Evolutionary conservation across 768 basidiomycete species (phyloP).

Genomic region (Leccinum variicolor): DNA sequence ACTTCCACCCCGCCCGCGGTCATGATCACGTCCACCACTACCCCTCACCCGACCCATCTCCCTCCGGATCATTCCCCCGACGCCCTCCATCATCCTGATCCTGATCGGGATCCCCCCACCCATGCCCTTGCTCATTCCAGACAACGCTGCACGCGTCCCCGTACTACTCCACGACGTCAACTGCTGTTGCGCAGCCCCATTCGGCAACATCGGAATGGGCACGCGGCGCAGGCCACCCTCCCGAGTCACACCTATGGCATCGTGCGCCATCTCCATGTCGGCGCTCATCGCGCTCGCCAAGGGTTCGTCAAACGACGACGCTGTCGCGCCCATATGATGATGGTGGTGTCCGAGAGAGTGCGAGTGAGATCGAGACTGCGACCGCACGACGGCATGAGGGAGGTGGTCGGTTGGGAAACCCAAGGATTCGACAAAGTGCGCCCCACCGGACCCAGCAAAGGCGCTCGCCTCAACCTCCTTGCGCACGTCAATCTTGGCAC

Average conservation of each 20-base stretch:
- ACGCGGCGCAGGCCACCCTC: constrained; percentile 30
- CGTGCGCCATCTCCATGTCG: constrained; percentile 55
- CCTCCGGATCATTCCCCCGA: constrained; percentile 52
- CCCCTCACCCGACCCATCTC: constrained; percentile 38
- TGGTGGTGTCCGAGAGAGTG: constrained; percentile 27
- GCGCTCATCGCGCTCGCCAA: constrained; percentile 70
- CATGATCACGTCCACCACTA: constrained; percentile 1
- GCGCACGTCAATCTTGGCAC: constrained; percentile 64
- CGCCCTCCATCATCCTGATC: constrained; percentile 57
- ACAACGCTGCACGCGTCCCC: constrained; percentile 13
- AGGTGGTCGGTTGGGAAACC: constrained; percentile 5
- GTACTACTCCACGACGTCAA: constrained; percentile 12
- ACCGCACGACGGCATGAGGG: not conserved
- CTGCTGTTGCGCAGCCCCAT: constrained; percentile 43
- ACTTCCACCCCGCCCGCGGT: not conserved
- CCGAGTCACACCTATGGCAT: constrained; percentile 21
- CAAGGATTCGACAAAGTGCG: constrained; percentile 20
- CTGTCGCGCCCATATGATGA: constrained; percentile 17
- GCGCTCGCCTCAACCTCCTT: constrained; percentile 67
- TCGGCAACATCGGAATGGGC: constrained; percentile 75
- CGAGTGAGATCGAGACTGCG: not conserved
- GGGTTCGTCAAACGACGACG: constrained; percentile 66
- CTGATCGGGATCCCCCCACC: constrained; percentile 45
- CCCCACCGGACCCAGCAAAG: constrained; percentile 32
- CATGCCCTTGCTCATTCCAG: constrained; percentile 14